Conservation (phyloP, 768 basidiomycete species). For the Glaciozyma martinii region DNA sequence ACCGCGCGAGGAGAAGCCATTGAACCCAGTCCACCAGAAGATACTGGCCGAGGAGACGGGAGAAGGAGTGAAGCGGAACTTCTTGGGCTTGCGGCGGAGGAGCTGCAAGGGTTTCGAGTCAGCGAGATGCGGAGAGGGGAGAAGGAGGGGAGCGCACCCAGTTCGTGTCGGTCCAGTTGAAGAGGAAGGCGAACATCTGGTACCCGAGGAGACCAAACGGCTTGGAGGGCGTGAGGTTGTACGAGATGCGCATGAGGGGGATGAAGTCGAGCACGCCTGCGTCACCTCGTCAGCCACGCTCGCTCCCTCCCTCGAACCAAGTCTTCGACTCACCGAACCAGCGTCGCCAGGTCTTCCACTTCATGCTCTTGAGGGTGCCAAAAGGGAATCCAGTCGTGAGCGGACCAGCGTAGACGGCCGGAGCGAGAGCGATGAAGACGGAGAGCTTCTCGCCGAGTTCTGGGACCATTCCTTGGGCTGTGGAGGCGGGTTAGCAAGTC, state of each 20-base stretch:
- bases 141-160: slow-evolving; percentile 37
- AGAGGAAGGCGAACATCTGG: slow-evolving; percentile 47
- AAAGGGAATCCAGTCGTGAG: slow-evolving; percentile 48
- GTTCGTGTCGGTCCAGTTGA: slow-evolving; percentile 48
- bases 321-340: slow-evolving; percentile 42
- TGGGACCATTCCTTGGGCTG: slow-evolving; percentile 46
- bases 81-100: slow-evolving; percentile 45
- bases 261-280: slow-evolving; percentile 48
- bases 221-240: slow-evolving; percentile 44
- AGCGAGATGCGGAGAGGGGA: neutral
- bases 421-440: slow-evolving; percentile 47
- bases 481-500: neutral
- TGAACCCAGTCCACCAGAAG: slow-evolving; percentile 47
- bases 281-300: neutral
- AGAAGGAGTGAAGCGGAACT: slow-evolving; percentile 49
- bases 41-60: slow-evolving; percentile 44
- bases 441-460: slow-evolving; percentile 44
- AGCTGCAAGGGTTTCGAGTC: slow-evolving; percentile 34
- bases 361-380: slow-evolving; percentile 43
- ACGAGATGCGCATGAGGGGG: slow-evolving; percentile 47
- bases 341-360: slow-evolving; percentile 46
- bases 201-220: slow-evolving; percentile 45
- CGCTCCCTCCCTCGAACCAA: neutral
- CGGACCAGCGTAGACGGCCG: slow-evolving; percentile 48
- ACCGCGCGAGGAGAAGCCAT: slow-evolving; percentile 46